A percentile compares a stretch with the other conserved stretches of the same genome.
These are phyloP conservation scores for Coemansia sp. DNA, from an alignment of 192 early-diverging fungal genomes.

Conservation along the genomic window DNA sequence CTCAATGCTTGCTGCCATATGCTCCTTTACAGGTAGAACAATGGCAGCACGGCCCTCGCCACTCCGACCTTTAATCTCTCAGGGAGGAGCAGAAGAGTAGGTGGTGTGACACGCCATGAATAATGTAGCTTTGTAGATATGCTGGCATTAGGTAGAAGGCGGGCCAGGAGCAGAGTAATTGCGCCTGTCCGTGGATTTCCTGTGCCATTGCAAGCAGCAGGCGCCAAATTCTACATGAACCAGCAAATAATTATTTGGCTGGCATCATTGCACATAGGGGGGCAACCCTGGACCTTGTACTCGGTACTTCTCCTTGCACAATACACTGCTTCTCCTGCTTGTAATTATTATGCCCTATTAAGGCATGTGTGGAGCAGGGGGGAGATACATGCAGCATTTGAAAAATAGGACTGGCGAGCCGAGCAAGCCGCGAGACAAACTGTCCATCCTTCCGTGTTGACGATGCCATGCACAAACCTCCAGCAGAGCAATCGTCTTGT, in stretches of 20 bases:
- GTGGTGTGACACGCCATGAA: neutral
- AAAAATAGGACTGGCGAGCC: slow-evolving; percentile 7
- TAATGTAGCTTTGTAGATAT: neutral
- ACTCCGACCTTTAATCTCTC: slow-evolving; percentile 7
- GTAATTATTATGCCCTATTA: slow-evolving; percentile 7
- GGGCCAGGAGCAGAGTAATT: neutral
- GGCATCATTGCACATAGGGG: neutral
- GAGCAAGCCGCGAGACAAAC: neutral
- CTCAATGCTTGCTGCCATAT: neutral
- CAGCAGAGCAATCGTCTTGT: neutral
- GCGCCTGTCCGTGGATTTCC: neutral
- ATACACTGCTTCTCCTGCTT: slow-evolving; percentile 1
- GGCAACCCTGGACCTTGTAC: neutral
- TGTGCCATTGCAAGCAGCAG: neutral
- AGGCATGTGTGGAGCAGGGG: neutral
- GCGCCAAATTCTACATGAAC: neutral
- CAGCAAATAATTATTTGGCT: neutral
- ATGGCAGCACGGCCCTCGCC: slow-evolving; percentile 1
- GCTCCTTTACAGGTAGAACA: neutral
- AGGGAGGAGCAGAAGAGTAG: neutral
- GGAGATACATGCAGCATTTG: neutral
- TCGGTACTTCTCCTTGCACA: slow-evolving; percentile 6
- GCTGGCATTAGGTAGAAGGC: neutral
- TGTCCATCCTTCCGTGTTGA: neutral
- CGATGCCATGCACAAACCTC: neutral